These are phyloP conservation scores for Sisymbrium altissimum DNA, from an alignment of 345 rosid species.

Conservation along the genomic window DNA sequence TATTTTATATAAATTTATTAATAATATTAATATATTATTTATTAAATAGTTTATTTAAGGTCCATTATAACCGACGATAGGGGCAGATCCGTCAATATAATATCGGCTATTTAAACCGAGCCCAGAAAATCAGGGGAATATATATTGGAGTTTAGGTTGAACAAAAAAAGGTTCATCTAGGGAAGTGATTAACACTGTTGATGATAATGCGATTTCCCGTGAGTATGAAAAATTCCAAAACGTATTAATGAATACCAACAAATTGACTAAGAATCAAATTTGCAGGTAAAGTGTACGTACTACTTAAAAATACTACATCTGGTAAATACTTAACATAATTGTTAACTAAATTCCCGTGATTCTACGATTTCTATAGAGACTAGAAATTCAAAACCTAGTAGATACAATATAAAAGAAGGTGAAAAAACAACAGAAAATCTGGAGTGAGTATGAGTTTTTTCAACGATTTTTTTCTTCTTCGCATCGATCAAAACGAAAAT, in stretches of 20 bases:
- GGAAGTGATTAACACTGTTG: slow-evolving; percentile 2
- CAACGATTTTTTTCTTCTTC: too few species aligned
- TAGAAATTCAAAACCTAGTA: too few species aligned
- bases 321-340: background rate
- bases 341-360: slow-evolving; percentile 4
- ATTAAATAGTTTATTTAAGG: too few species aligned
- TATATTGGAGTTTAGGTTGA: background rate
- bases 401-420: too few species aligned
- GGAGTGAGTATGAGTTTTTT: too few species aligned
- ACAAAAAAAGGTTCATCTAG: background rate
- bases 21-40: too few species aligned
- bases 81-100: background rate
- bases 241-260: background rate
- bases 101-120: background rate
- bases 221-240: background rate
- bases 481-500: background rate
- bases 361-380: background rate
- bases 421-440: too few species aligned
- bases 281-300: too few species aligned
- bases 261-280: too few species aligned
- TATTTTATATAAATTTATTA: too few species aligned
- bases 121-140: slow-evolving; percentile 8
- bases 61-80: background rate
- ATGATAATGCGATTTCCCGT: background rate
- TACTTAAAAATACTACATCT: background rate